Evolutionary conservation across 2,329 filamentous ascomycete species (phyloP), one percentile per base, ranked within the genome.

Genomic region (Monilinia vaccinii-corymbosi): DNA sequence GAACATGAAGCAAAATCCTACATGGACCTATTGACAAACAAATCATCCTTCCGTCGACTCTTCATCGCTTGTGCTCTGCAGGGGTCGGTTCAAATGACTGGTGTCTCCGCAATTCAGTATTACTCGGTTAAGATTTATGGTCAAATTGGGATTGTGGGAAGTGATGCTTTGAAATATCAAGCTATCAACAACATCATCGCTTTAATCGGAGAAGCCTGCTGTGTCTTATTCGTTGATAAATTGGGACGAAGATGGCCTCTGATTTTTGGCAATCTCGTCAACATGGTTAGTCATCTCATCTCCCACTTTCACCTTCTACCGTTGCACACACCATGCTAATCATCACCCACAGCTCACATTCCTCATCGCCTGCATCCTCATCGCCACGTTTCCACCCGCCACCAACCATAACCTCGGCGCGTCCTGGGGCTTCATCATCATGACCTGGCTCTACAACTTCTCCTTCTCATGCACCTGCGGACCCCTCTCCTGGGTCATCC

Each of bases 391-490:
- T 72, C 87, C 87, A 1, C 81, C 87, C 1, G 79, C 2, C 72
- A 72, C 50, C 74, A 77, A 61, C 72, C 72, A 60, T 36, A 83
- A 83, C 61, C 73, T 73, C 45, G 75, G 77, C 6, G 86, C 86
- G 1, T 78, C 79, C 8, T 89, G 86, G 85, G 87, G 83, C 1
- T 93, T 92, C 73, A 92, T 42, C 28, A 21, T n/a, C 50, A 68
- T 63, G 61, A 92, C 88, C 1, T 92, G 88, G 88, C 71, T 89
- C 1, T 92, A 89, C 78, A 91, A 92, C 73, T 87, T 91, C 75
- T 85, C 79, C 47, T 91, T 90, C 77, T 86, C 80, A 4, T 79
- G 80, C 38, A 87, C 86, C 2, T 88, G 85, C 61, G 88, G 88
- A 25, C 87, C 88, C 0, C 74, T 91, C 1, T 78, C 80, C 23